phyloP scores from a whole-genome alignment of 2,329 filamentous ascomycete genomes.

The Neopestalotiopsis sp. region DNA sequence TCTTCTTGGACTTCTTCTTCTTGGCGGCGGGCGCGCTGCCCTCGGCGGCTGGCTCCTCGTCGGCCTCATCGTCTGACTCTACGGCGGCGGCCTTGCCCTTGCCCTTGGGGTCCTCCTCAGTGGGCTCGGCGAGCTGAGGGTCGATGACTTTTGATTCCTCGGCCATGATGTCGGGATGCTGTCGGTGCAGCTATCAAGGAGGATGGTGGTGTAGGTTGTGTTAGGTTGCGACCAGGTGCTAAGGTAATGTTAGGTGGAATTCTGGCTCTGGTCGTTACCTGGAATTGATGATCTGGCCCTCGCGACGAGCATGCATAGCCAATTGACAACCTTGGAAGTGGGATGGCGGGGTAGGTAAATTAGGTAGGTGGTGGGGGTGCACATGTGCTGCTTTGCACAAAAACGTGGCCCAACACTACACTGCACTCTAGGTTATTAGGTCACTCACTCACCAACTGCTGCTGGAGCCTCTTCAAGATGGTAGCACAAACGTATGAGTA shows the following conservation, averaged over 20 bases:
- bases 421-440: too few species aligned
- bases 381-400: neutral
- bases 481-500: neutral
- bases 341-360: neutral
- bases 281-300: neutral
- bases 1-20: conserved; percentile 71
- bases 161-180: conserved; percentile 36
- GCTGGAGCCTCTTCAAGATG: too few species aligned
- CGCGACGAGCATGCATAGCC: neutral
- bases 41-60: conserved; percentile 32
- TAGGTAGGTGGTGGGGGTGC: neutral
- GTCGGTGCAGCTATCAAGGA: neutral
- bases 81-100: conserved; percentile 47
- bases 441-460: too few species aligned
- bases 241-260: neutral
- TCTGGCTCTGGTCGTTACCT: neutral
- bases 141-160: conserved; percentile 70
- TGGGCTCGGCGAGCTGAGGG: conserved; percentile 41
- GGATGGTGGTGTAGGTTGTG: neutral
- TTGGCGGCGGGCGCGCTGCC: conserved; percentile 54
- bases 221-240: neutral
- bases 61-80: conserved; percentile 48
- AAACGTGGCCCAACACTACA: neutral
- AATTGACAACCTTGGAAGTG: neutral
- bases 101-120: conserved; percentile 49